A percentile compares a stretch with the other conserved stretches of the same genome.
phyloP scores from a whole-genome alignment of 1,284 basidiomycete genomes.

The Cystobasidiaceae sp. region DNA sequence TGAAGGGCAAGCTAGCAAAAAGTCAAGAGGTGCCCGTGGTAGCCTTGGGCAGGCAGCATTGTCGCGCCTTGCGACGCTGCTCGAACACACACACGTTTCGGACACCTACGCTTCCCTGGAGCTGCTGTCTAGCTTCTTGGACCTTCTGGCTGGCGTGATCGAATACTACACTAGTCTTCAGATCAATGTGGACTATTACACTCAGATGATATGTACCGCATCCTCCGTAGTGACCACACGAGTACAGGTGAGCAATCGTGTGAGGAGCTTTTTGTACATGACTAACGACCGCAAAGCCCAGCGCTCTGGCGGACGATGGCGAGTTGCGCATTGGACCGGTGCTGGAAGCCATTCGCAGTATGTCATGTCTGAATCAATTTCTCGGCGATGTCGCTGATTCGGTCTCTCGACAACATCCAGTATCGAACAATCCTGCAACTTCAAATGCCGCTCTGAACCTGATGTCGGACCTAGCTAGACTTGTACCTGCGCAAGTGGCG shows the following conservation, averaged over 20 bases:
- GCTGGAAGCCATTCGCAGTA: conserved; percentile 78
- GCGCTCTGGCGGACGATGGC: not conserved
- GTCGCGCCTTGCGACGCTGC: not conserved
- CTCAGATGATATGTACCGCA: conserved; percentile 44
- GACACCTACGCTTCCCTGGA: not conserved
- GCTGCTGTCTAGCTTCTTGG: not conserved
- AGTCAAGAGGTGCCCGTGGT: not conserved
- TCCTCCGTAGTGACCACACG: not conserved
- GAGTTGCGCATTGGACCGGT: conserved; percentile 63
- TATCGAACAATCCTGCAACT: conserved; percentile 84
- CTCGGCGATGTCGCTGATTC: not conserved
- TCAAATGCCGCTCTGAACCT: conserved; percentile 90
- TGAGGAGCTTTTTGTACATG: not conserved
- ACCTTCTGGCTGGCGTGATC: not conserved
- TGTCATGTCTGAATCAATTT: conserved; percentile 37
- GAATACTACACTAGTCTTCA: not conserved
- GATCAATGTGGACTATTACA: conserved; percentile 1
- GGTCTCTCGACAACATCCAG: conserved; percentile 50
- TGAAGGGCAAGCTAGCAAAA: not conserved
- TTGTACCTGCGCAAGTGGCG: conserved; percentile 83
- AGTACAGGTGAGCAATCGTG: not conserved
- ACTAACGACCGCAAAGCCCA: not conserved
- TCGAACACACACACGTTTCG: not conserved
- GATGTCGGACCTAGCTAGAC: conserved; percentile 72
- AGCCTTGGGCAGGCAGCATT: not conserved